Percentiles rank a stretch among this genome's conserved stretches.
Evolutionary conservation across 805 yeast species (phyloP).

Genomic region (Candida rishiriensis): DNA sequence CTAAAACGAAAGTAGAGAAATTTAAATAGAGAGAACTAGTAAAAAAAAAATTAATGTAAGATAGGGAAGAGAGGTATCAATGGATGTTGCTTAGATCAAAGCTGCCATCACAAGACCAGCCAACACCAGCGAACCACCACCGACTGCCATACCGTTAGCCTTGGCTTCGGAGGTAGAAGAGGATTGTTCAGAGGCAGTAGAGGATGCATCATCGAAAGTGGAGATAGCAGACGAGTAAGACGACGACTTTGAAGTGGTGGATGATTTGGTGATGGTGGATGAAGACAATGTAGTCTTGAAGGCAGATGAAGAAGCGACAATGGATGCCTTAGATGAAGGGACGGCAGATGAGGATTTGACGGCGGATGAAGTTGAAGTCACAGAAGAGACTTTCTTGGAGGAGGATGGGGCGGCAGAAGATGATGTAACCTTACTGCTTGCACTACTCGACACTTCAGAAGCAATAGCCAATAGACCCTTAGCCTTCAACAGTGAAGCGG

Average conservation of each 20-base stretch:
- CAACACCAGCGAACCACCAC: conserved; percentile 30
- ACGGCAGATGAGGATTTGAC: conserved; percentile 8
- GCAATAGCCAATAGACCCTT: conserved; percentile 39
- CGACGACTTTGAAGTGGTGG: not conserved
- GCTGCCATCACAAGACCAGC: conserved; percentile 36
- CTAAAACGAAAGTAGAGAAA: not conserved
- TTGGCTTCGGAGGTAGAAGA: conserved; percentile 25
- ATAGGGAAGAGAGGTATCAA: not conserved
- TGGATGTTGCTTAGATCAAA: conserved; percentile 23
- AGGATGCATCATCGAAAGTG: conserved; percentile 1
- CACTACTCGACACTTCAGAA: not conserved
- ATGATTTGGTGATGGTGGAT: not conserved
- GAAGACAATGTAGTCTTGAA: not conserved
- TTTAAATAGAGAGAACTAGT: not conserved
- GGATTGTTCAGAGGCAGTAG: conserved; percentile 1
- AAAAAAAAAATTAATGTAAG: not conserved
- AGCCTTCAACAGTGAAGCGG: conserved; percentile 25
- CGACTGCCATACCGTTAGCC: conserved; percentile 26
- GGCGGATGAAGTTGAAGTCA: conserved; percentile 12
- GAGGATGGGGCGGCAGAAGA: conserved; percentile 8
- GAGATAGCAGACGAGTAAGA: conserved; percentile 1
- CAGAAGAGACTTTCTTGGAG: not conserved
- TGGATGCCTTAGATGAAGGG: conserved; percentile 9
- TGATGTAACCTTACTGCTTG: conserved; percentile 2
- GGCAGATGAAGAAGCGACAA: not conserved